Conservation (phyloP, 2,329 filamentous ascomycete genomes). For the Blastomyces gilchristii region DNA sequence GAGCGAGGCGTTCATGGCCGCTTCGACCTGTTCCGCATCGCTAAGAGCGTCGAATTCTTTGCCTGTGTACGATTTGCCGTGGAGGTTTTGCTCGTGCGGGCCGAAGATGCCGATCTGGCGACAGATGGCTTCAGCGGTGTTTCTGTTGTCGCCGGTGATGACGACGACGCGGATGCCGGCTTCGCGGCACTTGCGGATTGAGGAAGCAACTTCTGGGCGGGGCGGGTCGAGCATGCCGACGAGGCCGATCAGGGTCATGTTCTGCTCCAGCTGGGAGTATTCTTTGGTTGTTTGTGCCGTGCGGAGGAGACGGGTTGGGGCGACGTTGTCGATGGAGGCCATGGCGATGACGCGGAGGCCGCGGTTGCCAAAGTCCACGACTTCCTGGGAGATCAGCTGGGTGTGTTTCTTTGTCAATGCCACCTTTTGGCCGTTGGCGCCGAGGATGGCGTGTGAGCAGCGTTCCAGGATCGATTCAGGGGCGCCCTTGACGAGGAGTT, state of each 20-base stretch:
- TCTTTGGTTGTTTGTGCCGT: constrained; percentile 73
- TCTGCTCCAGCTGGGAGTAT: constrained; percentile 80
- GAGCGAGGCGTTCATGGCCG: constrained; percentile 73
- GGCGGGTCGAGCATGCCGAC: constrained; percentile 96
- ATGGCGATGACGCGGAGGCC: constrained; percentile 92
- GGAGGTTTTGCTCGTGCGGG: constrained; percentile 60
- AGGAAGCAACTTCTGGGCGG: constrained; percentile 75
- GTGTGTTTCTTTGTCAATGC: constrained; percentile 59
- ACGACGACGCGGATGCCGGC: constrained; percentile 95
- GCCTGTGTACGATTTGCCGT: constrained; percentile 88
- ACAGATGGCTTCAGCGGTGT: constrained; percentile 96
- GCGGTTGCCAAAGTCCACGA: constrained; percentile 81
- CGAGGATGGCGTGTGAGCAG: constrained; percentile 72
- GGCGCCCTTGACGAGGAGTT: constrained; percentile 89
- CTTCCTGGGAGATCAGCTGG: constrained; percentile 62
- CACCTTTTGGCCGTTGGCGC: constrained; percentile 66
- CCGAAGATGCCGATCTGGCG: constrained; percentile 93
- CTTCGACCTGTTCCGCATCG: constrained; percentile 67
- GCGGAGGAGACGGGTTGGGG: constrained; percentile 56
- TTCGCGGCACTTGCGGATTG: constrained; percentile 79
- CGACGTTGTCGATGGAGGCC: constrained; percentile 69
- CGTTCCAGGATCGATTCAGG: constrained; percentile 90
- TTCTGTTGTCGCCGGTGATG: constrained; percentile 95
- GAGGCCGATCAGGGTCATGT: constrained; percentile 86
- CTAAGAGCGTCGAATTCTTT: constrained; percentile 84